Conservation (phyloP, 495 filamentous ascomycete genomes). For the Tuber indicum region DNA sequence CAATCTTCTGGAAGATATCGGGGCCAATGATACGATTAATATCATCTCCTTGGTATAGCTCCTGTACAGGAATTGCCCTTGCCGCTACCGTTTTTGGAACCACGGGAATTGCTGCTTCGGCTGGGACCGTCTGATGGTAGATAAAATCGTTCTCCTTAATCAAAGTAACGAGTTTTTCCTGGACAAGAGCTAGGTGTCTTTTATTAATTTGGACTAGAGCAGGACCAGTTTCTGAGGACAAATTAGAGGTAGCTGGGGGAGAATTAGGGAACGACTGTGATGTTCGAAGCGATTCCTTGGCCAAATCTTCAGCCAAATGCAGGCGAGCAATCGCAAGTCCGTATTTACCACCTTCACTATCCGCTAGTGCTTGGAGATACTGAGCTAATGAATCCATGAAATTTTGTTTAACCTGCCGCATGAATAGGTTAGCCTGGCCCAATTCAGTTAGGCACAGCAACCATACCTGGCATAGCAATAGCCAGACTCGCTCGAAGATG, state of each 20-base stretch:
- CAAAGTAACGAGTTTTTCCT: conserved; percentile 67
- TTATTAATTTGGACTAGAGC: conserved; percentile 73
- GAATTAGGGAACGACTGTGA: conserved; percentile 76
- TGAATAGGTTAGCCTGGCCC: conserved; percentile 12
- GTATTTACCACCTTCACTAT: conserved; percentile 80
- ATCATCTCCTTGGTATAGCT: conserved; percentile 93
- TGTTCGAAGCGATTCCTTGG: conserved; percentile 65
- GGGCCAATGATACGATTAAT: conserved; percentile 94
- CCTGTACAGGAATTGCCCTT: conserved; percentile 96
- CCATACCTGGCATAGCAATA: conserved; percentile 68
- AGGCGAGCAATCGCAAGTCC: conserved; percentile 80
- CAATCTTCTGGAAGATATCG: conserved; percentile 93
- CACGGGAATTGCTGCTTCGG: conserved; percentile 67
- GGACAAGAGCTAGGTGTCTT: conserved; percentile 69
- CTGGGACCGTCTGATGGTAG: conserved; percentile 86
- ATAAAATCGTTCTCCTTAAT: conserved; percentile 97
- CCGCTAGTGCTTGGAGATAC: conserved; percentile 88
- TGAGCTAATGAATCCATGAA: conserved; percentile 81
- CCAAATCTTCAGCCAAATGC: conserved; percentile 67
- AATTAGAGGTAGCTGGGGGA: conserved; percentile 71
- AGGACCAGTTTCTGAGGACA: conserved; percentile 68
- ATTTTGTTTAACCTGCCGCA: conserved; percentile 65
- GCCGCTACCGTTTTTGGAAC: conserved; percentile 90
- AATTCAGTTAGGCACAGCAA: conserved; percentile 6
- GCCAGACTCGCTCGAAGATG: conserved; percentile 95